Conservation (phyloP, 805 yeast species). For the Candida coquimbonensis region DNA sequence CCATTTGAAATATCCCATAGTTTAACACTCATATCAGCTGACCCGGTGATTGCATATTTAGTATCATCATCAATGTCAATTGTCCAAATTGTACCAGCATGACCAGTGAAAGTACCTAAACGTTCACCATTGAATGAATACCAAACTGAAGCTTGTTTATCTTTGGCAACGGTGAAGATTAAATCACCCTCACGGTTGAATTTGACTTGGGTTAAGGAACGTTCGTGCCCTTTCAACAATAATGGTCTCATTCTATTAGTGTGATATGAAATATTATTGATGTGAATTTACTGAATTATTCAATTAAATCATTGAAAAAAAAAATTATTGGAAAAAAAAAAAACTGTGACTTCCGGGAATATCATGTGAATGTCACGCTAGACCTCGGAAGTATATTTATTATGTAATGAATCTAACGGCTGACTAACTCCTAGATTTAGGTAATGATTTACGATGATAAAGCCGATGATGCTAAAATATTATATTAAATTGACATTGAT, state of each 20-base stretch:
- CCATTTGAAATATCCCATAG: slow-evolving; percentile 85
- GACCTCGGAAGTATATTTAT: too few relatives aligned
- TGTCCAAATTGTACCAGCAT: slow-evolving; percentile 92
- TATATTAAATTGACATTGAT: too few relatives aligned
- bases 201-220: slow-evolving; percentile 94
- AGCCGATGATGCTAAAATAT: too few relatives aligned
- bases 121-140: slow-evolving; percentile 94
- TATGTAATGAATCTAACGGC: too few relatives aligned
- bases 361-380: not conserved
- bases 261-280: not conserved
- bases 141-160: slow-evolving; percentile 87
- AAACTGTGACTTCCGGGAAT: not conserved
- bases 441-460: too few relatives aligned
- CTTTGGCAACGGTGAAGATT: slow-evolving; percentile 87
- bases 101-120: slow-evolving; percentile 85
- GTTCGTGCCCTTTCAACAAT: slow-evolving; percentile 88
- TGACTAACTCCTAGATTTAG: too few relatives aligned
- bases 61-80: slow-evolving; percentile 75
- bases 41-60: slow-evolving; percentile 74
- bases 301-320: not conserved
- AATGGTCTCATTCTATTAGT: slow-evolving; percentile 50
- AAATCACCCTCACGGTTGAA: slow-evolving; percentile 94
- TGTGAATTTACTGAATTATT: not conserved
- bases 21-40: slow-evolving; percentile 81
- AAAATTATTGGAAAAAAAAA: not conserved